Percentiles rank a stretch among this genome's conserved stretches.
Evolutionary conservation across 2,329 filamentous ascomycete species (phyloP).

Genomic region (Graphilbum fragrans): DNA sequence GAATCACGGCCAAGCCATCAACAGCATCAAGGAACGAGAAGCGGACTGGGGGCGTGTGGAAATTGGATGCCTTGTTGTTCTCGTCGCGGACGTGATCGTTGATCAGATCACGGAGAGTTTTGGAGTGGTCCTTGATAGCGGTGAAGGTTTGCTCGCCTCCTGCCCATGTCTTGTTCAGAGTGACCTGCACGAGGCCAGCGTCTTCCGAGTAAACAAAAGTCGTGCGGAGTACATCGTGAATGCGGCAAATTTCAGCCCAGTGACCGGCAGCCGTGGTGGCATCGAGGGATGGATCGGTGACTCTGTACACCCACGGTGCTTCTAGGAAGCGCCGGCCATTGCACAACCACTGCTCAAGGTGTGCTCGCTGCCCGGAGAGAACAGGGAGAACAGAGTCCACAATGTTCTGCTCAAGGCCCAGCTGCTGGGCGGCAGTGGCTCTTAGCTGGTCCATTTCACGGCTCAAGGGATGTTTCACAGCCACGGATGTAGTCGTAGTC

Average conservation of each 20-base stretch:
- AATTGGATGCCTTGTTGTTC: not conserved
- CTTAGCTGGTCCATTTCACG: too few species aligned
- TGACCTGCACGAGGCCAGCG: conserved; percentile 1
- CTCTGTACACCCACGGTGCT: conserved; percentile 14
- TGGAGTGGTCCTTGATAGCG: not conserved
- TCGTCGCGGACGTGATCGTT: not conserved
- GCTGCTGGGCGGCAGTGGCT: not conserved
- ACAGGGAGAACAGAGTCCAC: conserved; percentile 10
- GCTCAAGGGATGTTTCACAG: not conserved
- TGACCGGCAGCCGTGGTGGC: not conserved
- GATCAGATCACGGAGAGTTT: not conserved
- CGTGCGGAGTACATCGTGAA: not conserved
- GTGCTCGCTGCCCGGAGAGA: conserved; percentile 11
- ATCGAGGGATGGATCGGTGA: conserved; percentile 7
- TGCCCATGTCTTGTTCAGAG: not conserved
- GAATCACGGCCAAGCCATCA: conserved; percentile 12
- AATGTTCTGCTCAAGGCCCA: not conserved
- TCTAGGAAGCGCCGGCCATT: conserved; percentile 15
- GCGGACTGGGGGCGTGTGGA: conserved; percentile 9
- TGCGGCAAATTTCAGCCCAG: not conserved
- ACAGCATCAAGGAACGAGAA: conserved; percentile 10
- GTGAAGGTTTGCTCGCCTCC: not conserved
- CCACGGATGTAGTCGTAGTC: too few species aligned
- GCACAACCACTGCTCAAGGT: conserved; percentile 12
- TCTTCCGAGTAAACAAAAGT: not conserved